Evolutionary conservation across 2,329 filamentous ascomycete genomes (phyloP), one percentile per base, ranked within the genome.

Genomic region (Claviceps humidiphila): DNA sequence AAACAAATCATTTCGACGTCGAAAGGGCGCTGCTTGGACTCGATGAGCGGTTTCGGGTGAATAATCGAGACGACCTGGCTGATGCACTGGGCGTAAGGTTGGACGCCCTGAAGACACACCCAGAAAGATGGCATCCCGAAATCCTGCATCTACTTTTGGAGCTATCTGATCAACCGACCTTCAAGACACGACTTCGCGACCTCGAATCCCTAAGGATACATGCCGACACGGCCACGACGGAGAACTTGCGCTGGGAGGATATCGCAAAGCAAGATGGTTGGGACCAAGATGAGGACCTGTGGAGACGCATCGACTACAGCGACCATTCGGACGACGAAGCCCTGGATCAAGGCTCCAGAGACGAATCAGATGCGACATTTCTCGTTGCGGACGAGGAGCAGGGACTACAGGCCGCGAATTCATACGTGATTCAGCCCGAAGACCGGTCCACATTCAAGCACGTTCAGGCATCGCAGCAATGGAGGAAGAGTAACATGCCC

Each of bases 11-110:
- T 58, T 90, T 90, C 62, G 81, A 86, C 45, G 78, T 90, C 20
- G 71, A 77, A 41, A 75, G 76, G 40, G 76, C 75, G 39, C 72
- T 91, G 2, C 73, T 80, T 48, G 87, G 87, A 1, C 73, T 96
- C 2, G 84, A 90, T 58, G 93, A 97, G 69, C 89, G 91, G 59
- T 93, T 96, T 60, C 78, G 82, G 37, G 76, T 97, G 51, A 76
- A 88, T 47, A 84, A 86, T 61, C 81, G 87, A 56, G 90, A 96
- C 60, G 81, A 80, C 41, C 71, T 96, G 26, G 88, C 89, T 13
- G 82, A 90, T 53, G 81, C 84, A 54, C 68, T 96, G 42, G 70
- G 74, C 6, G 63, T 71, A 50, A 56, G 85, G 39, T 66, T 89
- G 14, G 69, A 76, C 41, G 77, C 82, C 54, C 67, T 95, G 20